A percentile compares a stretch with the other conserved stretches of the same genome.
These are phyloP conservation scores for Alternaria conjuncta DNA, from an alignment of 2,329 filamentous ascomycete species.

Conservation along the genomic window DNA sequence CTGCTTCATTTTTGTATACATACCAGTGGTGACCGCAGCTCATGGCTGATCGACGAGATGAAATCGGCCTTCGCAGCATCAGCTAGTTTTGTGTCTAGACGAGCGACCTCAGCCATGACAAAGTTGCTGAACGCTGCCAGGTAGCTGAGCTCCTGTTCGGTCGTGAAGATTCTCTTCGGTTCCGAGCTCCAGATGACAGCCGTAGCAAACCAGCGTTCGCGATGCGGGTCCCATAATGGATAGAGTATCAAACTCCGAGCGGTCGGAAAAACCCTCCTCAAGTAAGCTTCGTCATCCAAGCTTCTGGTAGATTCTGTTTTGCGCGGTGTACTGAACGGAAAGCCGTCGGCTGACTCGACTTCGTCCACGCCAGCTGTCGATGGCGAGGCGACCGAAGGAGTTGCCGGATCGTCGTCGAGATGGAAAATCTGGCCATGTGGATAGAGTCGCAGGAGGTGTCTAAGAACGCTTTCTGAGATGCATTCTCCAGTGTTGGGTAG, in stretches of 20 bases:
- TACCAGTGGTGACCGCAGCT: slow-evolving; percentile 63
- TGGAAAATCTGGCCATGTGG: slow-evolving; percentile 49
- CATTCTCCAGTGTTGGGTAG: slow-evolving; percentile 23
- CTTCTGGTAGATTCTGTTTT: slow-evolving; percentile 39
- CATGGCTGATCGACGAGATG: slow-evolving; percentile 66
- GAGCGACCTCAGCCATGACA: slow-evolving; percentile 49
- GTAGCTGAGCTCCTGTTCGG: slow-evolving; percentile 47
- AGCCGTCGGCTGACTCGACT: slow-evolving; percentile 28
- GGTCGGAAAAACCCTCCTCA: slow-evolving; percentile 43
- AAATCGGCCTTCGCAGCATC: slow-evolving; percentile 63
- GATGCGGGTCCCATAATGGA: slow-evolving; percentile 50
- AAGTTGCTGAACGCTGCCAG: slow-evolving; percentile 49
- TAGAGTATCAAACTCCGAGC: slow-evolving; percentile 49
- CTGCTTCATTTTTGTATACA: not conserved
- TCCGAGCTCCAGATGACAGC: slow-evolving; percentile 48
- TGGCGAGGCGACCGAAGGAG: slow-evolving; percentile 24
- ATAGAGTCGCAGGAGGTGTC: slow-evolving; percentile 43
- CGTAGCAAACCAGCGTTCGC: slow-evolving; percentile 48
- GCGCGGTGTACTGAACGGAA: slow-evolving; percentile 29
- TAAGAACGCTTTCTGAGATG: slow-evolving; percentile 42
- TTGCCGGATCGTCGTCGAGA: slow-evolving; percentile 36
- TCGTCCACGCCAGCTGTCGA: slow-evolving; percentile 16
- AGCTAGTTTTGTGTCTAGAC: slow-evolving; percentile 47
- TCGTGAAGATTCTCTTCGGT: slow-evolving; percentile 47
- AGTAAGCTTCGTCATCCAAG: slow-evolving; percentile 43